Evolutionary conservation across 805 yeast species (phyloP), one percentile per base, ranked within the genome.

Genomic region (Millerozyma acaciae): DNA sequence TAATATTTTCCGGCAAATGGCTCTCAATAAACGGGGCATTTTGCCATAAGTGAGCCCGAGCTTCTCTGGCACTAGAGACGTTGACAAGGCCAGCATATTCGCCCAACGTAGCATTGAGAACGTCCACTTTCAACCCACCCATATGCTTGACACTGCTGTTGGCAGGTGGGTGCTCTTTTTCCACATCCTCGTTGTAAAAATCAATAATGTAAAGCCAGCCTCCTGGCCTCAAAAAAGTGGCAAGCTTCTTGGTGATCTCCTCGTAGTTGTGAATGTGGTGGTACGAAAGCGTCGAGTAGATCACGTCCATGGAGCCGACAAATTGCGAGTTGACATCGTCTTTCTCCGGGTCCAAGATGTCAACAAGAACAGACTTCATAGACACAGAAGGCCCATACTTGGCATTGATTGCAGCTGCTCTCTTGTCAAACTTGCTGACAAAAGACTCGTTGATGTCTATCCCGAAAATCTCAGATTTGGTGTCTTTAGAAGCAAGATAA

Each of bases 191-290:
- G 31, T 66, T 67, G 43, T 60, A 63, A 35, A 66, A 63, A 36
- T 68, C 73, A 15, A 60, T 33, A 8, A 66, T 51, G 23, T 59
- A 50, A 17, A 67, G 41, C 43, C 49, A 45, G 2, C 72, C 73
- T 3, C 55, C 56, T 0, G 53, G 50, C 10, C 40, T 49, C 35
- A 68, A 51, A 36, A 65, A 60, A 4, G 53, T 42, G 6, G 53
- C 50, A 37, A 68, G 43, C 35, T 51, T 53, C 37, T 40, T 39
- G 8, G 65, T 55, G 7, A 62, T 54, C 3, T 43, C 45, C 13
- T 47, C 44, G 31, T 59, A 53, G 30, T 59, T 48, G 8, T 57
- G 50, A 10, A 68, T 38, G 39, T 68, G 73, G 39, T 68, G 73
- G 38, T 55, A 65, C 1, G 68, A 46, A 14, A 63, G 44, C 2